Percentiles rank a stretch among this genome's conserved stretches.
These are phyloP conservation scores for Diversispora epigaea DNA, from an alignment of 192 early-diverging fungal genomes.

Conservation along the genomic window DNA sequence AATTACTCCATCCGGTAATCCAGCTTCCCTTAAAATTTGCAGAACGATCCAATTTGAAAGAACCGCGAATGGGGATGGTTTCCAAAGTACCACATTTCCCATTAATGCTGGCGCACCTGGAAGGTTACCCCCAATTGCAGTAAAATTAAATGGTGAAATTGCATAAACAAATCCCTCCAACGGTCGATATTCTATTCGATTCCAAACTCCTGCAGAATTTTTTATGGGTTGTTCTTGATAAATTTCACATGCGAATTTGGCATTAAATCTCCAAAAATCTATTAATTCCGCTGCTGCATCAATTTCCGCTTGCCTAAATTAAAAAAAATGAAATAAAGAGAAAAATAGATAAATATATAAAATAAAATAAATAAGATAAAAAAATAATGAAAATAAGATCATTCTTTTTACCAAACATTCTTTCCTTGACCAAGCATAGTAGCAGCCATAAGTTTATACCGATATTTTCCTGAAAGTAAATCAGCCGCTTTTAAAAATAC, in stretches of 20 bases:
- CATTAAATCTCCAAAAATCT: constrained; percentile 96
- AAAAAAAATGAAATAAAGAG: background rate
- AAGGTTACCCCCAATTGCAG: constrained; percentile 97
- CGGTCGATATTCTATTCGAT: constrained; percentile 92
- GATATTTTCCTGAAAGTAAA: constrained; percentile 84
- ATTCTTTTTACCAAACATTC: constrained; percentile 74
- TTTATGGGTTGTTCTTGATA: constrained; percentile 91
- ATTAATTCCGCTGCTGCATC: constrained; percentile 93
- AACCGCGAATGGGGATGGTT: constrained; percentile 85
- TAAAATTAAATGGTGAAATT: constrained; percentile 99
- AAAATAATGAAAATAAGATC: background rate
- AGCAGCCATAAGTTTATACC: constrained; percentile 83
- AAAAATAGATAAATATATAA: background rate
- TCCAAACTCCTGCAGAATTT: constrained; percentile 85
- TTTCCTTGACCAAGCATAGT: constrained; percentile 99
- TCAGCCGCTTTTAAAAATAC: constrained; percentile 99
- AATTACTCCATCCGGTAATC: constrained; percentile 94
- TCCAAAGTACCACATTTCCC: constrained; percentile 98
- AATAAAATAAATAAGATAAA: background rate
- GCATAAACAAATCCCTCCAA: constrained; percentile 98
- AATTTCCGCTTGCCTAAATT: constrained; percentile 87
- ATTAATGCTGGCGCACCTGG: constrained; percentile 91
- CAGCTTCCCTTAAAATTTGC: constrained; percentile 92
- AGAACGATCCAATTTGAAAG: constrained; percentile 90
- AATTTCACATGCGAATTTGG: constrained; percentile 89